Evolutionary conservation across 176 grass and related monocot genomes (phyloP).

Genomic region (Eleusine coracana): DNA sequence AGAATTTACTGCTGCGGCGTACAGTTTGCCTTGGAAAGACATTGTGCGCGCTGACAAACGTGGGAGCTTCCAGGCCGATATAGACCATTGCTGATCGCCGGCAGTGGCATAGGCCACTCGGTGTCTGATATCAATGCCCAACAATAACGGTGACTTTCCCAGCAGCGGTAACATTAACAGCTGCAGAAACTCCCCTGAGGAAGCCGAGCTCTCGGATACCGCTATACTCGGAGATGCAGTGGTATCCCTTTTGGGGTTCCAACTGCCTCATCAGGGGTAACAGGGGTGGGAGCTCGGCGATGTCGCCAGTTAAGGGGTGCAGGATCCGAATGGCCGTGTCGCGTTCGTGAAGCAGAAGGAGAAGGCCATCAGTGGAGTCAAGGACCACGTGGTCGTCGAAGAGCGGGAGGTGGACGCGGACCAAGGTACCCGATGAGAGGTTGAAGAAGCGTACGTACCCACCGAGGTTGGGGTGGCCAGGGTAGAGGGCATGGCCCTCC

Average conservation of each 20-base stretch:
- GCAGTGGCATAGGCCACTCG: neutral
- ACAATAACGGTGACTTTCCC: slow-evolving; percentile 1
- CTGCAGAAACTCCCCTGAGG: neutral
- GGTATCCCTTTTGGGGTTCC: neutral
- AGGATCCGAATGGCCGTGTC: neutral
- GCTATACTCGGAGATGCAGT: neutral
- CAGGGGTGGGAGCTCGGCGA: neutral
- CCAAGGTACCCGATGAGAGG: too few relatives aligned
- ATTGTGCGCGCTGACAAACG: neutral
- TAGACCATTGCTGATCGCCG: neutral
- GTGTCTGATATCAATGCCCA: neutral
- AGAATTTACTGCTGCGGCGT: neutral
- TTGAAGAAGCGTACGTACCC: too few relatives aligned
- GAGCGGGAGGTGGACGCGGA: too few relatives aligned
- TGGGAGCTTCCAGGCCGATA: neutral
- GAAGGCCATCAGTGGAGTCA: neutral
- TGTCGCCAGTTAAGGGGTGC: neutral
- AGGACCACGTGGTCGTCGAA: too few relatives aligned
- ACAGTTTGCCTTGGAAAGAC: neutral
- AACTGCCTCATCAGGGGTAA: neutral
- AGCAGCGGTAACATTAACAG: neutral
- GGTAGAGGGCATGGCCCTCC: too few relatives aligned
- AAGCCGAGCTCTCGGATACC: neutral
- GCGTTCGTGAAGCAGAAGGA: neutral
- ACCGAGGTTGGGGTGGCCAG: too few relatives aligned